Evolutionary conservation across 768 basidiomycete species (phyloP).

Genomic region (Termitomyces eurrhizus): DNA sequence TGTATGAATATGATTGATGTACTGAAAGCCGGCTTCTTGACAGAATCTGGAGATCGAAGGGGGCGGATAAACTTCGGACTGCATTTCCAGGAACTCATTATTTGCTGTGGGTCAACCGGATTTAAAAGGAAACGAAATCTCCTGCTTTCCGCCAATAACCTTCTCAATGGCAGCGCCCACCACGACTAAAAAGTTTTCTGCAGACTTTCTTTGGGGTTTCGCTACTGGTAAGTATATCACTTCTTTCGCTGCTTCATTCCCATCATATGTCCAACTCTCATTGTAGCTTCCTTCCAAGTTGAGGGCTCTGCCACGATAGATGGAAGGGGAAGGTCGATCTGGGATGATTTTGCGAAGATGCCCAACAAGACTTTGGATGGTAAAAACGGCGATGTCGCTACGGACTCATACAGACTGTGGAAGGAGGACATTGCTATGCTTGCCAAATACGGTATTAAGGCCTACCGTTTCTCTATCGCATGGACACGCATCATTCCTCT

Average conservation of each 20-base stretch:
- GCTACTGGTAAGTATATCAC: conserved; percentile 49
- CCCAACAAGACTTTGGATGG: conserved; percentile 73
- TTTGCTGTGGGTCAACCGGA: conserved; percentile 28
- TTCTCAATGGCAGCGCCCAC: conserved; percentile 29
- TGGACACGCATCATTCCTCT: conserved; percentile 76
- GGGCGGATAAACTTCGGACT: conserved; percentile 49
- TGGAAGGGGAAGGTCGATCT: conserved; percentile 66
- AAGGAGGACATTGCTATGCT: conserved; percentile 63
- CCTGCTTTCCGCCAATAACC: conserved; percentile 21
- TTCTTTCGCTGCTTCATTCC: background rate
- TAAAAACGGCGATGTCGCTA: conserved; percentile 62
- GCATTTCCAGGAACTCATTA: conserved; percentile 35
- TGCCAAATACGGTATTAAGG: conserved; percentile 58
- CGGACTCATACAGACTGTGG: conserved; percentile 68
- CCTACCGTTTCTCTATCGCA: conserved; percentile 74
- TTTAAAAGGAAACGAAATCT: conserved; percentile 32
- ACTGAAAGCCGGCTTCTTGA: background rate
- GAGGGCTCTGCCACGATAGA: conserved; percentile 61
- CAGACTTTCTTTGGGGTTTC: conserved; percentile 68
- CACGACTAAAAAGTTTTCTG: conserved; percentile 39
- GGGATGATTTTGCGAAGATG: conserved; percentile 66
- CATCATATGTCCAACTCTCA: background rate
- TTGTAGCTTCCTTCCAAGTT: conserved; percentile 64
- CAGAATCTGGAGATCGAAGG: background rate
- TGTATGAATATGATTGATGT: background rate